A percentile compares a stretch with the other conserved stretches of the same genome.
Evolutionary conservation across 2,329 filamentous ascomycete genomes (phyloP).

Genomic region (Botrytis byssoidea): DNA sequence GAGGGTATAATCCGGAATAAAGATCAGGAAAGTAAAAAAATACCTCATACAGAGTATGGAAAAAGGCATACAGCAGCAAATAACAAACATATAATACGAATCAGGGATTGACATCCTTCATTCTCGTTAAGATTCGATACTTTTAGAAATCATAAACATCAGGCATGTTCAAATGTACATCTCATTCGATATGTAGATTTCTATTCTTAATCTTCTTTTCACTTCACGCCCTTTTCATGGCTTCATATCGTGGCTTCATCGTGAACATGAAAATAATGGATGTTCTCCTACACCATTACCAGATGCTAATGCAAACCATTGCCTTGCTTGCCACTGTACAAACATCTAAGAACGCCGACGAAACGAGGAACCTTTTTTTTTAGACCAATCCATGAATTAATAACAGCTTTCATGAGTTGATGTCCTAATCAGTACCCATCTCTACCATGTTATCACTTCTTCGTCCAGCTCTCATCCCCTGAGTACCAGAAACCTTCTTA

Average conservation of each 20-base stretch:
- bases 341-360: constrained; percentile 34
- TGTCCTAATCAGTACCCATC: constrained; percentile 39
- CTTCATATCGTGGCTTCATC: constrained; percentile 11
- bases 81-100: not conserved
- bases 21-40: constrained; percentile 23
- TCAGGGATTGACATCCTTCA: constrained; percentile 20
- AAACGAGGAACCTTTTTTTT: constrained; percentile 28
- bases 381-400: constrained; percentile 18
- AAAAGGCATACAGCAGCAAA: not conserved
- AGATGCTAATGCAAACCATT: constrained; percentile 35
- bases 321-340: constrained; percentile 32
- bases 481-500: constrained; percentile 50
- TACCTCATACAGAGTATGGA: constrained; percentile 19
- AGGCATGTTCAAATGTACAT: constrained; percentile 17
- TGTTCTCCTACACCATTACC: constrained; percentile 35
- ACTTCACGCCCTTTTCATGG: constrained; percentile 4
- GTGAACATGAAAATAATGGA: constrained; percentile 22
- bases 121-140: constrained; percentile 7
- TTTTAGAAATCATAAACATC: constrained; percentile 15
- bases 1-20: constrained; percentile 9
- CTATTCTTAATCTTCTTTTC: constrained; percentile 20
- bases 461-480: constrained; percentile 45
- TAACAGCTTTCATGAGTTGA: constrained; percentile 11
- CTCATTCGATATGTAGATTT: constrained; percentile 15
- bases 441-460: constrained; percentile 42